Evolutionary conservation across 2,329 filamentous ascomycete genomes (phyloP), one percentile per base, ranked within the genome.

Genomic region (Diaporthe eres): DNA sequence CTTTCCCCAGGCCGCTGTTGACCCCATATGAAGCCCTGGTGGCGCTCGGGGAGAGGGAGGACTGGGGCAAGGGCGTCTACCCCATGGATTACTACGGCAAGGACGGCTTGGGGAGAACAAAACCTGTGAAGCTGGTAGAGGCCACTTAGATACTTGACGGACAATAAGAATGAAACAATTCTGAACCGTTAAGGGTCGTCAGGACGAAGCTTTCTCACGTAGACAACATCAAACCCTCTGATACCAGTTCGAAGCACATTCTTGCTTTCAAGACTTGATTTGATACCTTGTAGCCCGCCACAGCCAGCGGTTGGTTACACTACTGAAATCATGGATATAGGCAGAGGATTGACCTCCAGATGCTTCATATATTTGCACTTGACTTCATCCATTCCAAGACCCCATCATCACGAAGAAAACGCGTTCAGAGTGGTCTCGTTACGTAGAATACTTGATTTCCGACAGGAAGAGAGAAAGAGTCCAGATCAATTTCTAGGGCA

Each of bases 11-110:
- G 63, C 97, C 97, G 65, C 83, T 99, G 75, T 85, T 99, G 82
- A 98, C 96, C 71, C 96, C 97, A 2, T 98, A 99, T 80, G 97
- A 99, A 86, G 97, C 97, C 9, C 89, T 98, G 76, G 93, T 99
- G 47, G 94, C 95, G n/a, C 85, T 99, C 65, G 95, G 94, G 4
- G 92, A 92, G 77, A 91, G 90, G 78, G 90, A 97, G 79, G 94
- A 94, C 65, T 98, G 92, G 94, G 92, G 88, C 22, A 88, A 87
- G 74, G 93, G 91, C 1, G 89, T 95, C 19, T 99, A 99, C 85
- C 96, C 96, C 0, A 99, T 99, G 97, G 96, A 99, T 84, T 99
- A 98, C 82, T 99, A 99, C 85, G 96, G 93, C 0, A 96, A 94
- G 83, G 95, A 98, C 61, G 97, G 97, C 0, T 82, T 99, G 73